Conservation (phyloP, 2,329 filamentous ascomycete genomes). For the Colletotrichum navitas region DNA sequence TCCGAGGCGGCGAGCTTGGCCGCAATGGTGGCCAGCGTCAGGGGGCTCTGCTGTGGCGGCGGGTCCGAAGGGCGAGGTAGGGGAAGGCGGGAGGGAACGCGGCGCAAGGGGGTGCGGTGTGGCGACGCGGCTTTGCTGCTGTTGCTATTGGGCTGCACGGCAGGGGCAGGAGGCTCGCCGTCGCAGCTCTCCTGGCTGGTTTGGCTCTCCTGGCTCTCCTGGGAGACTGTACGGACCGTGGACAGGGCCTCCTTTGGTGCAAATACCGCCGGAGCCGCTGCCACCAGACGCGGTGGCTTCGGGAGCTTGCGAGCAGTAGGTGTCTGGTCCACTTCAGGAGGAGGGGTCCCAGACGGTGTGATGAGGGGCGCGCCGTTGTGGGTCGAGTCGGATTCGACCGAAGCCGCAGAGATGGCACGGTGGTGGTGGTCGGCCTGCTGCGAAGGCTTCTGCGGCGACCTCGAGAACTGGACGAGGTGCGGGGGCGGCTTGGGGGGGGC, state of each 20-base stretch:
- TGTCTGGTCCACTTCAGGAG: constrained; percentile 26
- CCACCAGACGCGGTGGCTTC: constrained; percentile 34
- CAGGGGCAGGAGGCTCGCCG: constrained; percentile 45
- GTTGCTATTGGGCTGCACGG: constrained; percentile 31
- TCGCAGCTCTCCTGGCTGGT: constrained; percentile 36
- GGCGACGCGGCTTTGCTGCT: constrained; percentile 30
- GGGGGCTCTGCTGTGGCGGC: constrained; percentile 64
- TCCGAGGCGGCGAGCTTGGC: constrained; percentile 75
- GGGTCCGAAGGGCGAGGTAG: constrained; percentile 55
- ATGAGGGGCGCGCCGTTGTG: constrained; percentile 45
- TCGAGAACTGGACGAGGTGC: constrained; percentile 49
- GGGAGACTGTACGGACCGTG: constrained; percentile 30
- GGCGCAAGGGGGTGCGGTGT: constrained; percentile 42
- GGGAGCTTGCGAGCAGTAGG: constrained; percentile 27
- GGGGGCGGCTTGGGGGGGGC: constrained; percentile 51
- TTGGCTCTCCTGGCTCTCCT: constrained; percentile 31
- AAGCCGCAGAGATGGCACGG: constrained; percentile 37
- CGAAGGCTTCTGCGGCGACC: constrained; percentile 49
- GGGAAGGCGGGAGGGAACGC: constrained; percentile 50
- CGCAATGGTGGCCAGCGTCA: constrained; percentile 72
- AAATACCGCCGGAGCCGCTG: constrained; percentile 10
- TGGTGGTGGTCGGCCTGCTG: constrained; percentile 40
- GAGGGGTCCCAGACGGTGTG: constrained; percentile 35
- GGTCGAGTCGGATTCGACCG: constrained; percentile 45
- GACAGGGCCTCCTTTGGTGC: constrained; percentile 12